These are phyloP conservation scores for Phytomonas francai DNA, from an alignment of 208 protist genomes.

Conservation along the genomic window DNA sequence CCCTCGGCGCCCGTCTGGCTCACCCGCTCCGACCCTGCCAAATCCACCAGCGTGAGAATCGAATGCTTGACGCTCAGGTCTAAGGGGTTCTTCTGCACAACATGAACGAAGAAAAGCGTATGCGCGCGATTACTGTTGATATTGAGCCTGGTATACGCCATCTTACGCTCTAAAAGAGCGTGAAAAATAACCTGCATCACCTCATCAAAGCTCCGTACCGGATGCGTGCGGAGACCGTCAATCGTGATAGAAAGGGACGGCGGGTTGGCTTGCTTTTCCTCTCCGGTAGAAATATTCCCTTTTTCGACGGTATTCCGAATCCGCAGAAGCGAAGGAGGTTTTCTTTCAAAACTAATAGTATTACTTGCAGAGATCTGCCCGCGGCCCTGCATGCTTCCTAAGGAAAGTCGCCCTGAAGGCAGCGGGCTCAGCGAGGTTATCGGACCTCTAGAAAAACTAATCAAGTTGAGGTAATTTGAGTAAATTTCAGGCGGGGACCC, in stretches of 20 bases:
- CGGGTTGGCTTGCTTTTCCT: too few relatives aligned
- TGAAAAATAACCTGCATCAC: conserved; percentile 26
- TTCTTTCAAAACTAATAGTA: too few relatives aligned
- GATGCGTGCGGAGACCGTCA: conserved; percentile 38
- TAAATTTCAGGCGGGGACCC: too few relatives aligned
- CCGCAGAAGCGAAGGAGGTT: too few relatives aligned
- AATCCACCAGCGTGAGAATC: conserved; percentile 83
- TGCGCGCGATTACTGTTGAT: conserved; percentile 75
- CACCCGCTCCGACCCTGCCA: conserved; percentile 90
- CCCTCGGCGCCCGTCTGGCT: conserved; percentile 68
- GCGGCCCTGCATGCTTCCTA: too few relatives aligned
- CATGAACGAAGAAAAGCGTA: conserved; percentile 64
- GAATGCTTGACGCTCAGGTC: conserved; percentile 11
- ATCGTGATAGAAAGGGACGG: conserved; percentile 11
- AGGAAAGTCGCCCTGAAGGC: too few relatives aligned
- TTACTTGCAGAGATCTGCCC: too few relatives aligned
- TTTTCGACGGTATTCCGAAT: too few relatives aligned
- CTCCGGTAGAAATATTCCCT: too few relatives aligned
- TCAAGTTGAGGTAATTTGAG: too few relatives aligned
- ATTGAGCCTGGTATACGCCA: conserved; percentile 78
- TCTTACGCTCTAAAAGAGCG: conserved; percentile 35
- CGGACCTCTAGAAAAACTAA: too few relatives aligned
- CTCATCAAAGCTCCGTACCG: conserved; percentile 22
- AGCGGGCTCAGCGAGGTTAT: too few relatives aligned
- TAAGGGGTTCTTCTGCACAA: conserved; percentile 20